Base-by-base conservation (phyloP, 192 early-diverging fungal species). In the Podila clonocystis region DNA sequence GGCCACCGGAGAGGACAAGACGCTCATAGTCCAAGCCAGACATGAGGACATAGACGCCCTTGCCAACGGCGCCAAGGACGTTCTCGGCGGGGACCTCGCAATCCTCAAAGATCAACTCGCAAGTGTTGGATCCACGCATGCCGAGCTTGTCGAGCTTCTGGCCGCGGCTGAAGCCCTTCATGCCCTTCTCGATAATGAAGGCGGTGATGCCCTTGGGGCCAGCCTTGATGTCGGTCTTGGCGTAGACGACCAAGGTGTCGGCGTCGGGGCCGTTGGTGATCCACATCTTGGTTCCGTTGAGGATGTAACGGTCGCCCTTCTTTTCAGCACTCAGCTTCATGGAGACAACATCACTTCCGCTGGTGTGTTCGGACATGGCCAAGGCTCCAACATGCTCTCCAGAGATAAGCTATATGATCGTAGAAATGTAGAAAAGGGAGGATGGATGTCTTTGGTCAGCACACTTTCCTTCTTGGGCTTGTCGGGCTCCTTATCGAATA, bases 251-350 rank as follows among this genome's bases (percentile, higher is more conserved):
- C 55, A 98, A 76, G 6, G 92, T 91, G 73, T 97, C 88, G 26
- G 95, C 94, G 83, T 97, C 96, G 15, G 94, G 95, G 9, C 93
- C 95, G 85, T 98, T 98, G 45, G 97, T 98, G 84, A 98, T 98
- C 97, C 97, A 98, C 86, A 96, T 91, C 86, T 97, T 97, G 73
- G 90, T 95, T 0, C 95, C 95, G 80, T 97, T 97, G 52, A 97
- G 73, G 15, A 97, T 82, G 78, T 96, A 98, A 17, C 71, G 70
- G 78, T 97, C 93, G 17, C 95, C 95, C 69, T 93, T 92, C 83
- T 91, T 91, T 9, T 95, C 93, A 0, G 97, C 97, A 8, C 83
- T 78, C 29, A 96, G 67, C 70, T 88, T 90, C 97, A 98, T 98
- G 19, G 92, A 94, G 7, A 97, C 95, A 17, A 98, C 97, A 82